phyloP scores from a whole-genome alignment of 2,329 filamentous ascomycete species.

The Pseudogymnoascus sp. region DNA sequence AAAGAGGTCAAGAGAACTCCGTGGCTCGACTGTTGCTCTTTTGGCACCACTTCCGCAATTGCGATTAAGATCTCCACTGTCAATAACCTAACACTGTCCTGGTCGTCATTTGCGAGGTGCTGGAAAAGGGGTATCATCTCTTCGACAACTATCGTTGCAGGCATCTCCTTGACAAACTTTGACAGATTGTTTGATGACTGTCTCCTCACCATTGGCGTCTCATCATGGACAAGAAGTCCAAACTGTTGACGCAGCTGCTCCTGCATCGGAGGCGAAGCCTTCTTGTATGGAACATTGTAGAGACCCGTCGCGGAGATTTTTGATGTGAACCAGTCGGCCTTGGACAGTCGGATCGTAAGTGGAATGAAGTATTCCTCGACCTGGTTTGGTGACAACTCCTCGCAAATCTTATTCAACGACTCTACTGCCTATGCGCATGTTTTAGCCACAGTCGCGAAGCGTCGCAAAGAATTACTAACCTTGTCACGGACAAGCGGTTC shows the following conservation, averaged over 20 bases:
- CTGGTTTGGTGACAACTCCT: conserved; percentile 80
- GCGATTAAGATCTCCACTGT: conserved; percentile 95
- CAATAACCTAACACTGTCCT: conserved; percentile 91
- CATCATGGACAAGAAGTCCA: conserved; percentile 86
- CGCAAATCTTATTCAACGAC: conserved; percentile 98
- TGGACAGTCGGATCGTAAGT: conserved; percentile 87
- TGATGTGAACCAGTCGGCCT: conserved; percentile 99
- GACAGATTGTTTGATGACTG: conserved; percentile 93
- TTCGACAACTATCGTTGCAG: conserved; percentile 80
- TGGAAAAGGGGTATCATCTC: conserved; percentile 99
- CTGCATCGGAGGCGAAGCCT: conserved; percentile 79
- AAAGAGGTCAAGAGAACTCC: conserved; percentile 85
- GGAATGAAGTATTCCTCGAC: conserved; percentile 97
- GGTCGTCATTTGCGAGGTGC: conserved; percentile 90
- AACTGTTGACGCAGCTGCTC: conserved; percentile 90
- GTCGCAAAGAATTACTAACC: conserved; percentile 41
- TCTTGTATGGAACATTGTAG: conserved; percentile 87
- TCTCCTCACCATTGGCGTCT: conserved; percentile 97
- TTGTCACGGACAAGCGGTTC: conserved; percentile 97
- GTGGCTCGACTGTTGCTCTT: conserved; percentile 95
- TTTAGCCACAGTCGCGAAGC: conserved; percentile 9
- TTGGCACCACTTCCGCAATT: conserved; percentile 93
- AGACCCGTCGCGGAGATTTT: conserved; percentile 97
- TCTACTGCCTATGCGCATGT: conserved; percentile 68
- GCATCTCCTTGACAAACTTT: conserved; percentile 97